A percentile compares a stretch with the other conserved stretches of the same genome.
phyloP scores from a whole-genome alignment of 2,329 filamentous ascomycete genomes.

The Elsinoe arachidis region DNA sequence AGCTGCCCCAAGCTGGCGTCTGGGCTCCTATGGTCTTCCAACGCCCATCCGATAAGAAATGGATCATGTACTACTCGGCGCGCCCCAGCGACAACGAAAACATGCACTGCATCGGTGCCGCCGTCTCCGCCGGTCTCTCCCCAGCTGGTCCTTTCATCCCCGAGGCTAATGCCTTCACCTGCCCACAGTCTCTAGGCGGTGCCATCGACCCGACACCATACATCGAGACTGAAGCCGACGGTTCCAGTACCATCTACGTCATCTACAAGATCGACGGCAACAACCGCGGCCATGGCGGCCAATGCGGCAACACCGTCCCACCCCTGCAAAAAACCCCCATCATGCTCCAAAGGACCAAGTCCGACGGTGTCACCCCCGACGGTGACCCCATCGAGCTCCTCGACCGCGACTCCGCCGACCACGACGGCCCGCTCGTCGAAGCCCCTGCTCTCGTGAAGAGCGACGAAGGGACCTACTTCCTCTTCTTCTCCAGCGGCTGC shows the following conservation, averaged over 20 bases:
- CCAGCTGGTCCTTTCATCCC: constrained; percentile 26
- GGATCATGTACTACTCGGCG: constrained; percentile 29
- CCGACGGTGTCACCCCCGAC: constrained; percentile 23
- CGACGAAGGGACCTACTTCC: constrained; percentile 26
- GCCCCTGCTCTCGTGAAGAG: constrained; percentile 25
- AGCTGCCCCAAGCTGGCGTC: constrained; percentile 21
- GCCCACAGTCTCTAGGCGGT: constrained; percentile 24
- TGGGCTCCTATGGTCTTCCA: constrained; percentile 28
- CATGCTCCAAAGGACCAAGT: constrained; percentile 26
- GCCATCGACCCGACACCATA: constrained; percentile 28
- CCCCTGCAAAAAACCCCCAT: constrained; percentile 25
- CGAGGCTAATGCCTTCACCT: constrained; percentile 20
- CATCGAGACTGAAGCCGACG: constrained; percentile 20
- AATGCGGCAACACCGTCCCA: constrained; percentile 24
- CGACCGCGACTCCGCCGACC: constrained; percentile 18
- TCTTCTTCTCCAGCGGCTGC: constrained; percentile 31
- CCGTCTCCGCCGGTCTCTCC: constrained; percentile 20
- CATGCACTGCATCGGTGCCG: constrained; percentile 28
- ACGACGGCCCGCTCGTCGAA: constrained; percentile 29
- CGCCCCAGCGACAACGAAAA: constrained; percentile 16
- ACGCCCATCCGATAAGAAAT: constrained; percentile 23
- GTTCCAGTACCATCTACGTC: constrained; percentile 21
- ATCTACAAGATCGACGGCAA: constrained; percentile 31
- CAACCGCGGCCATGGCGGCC: constrained; percentile 25
- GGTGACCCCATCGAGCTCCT: constrained; percentile 23